phyloP scores from a whole-genome alignment of 305 asterid species.

The Rubia balearica region DNA sequence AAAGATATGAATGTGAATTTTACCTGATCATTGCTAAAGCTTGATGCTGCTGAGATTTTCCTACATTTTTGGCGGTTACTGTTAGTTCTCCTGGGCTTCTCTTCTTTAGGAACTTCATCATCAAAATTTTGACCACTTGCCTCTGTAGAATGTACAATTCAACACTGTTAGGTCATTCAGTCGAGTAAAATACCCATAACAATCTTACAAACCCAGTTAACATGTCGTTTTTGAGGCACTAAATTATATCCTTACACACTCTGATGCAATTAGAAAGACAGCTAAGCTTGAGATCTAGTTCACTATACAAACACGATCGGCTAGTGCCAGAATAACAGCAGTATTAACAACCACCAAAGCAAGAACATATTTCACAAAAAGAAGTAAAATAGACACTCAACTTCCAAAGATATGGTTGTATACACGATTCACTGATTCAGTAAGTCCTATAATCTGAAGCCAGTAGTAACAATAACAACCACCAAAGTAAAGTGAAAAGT shows the following conservation, averaged over 20 bases:
- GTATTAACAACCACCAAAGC: background rate
- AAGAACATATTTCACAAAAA: background rate
- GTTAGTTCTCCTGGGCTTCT: constrained; percentile 20
- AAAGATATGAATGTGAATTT: constrained; percentile 4
- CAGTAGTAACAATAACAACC: background rate
- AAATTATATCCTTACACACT: background rate
- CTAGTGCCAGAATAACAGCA: background rate
- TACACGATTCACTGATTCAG: background rate
- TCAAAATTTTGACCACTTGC: constrained; percentile 53
- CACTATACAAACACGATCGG: background rate
- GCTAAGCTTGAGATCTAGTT: background rate
- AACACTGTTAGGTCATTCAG: background rate
- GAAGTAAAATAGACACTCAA: background rate
- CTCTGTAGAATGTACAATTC: constrained; percentile 32
- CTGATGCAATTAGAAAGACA: background rate
- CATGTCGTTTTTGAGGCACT: background rate
- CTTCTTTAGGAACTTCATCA: constrained; percentile 43
- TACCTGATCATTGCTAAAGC: constrained; percentile 39
- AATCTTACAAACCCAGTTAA: background rate
- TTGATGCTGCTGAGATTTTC: constrained; percentile 21
- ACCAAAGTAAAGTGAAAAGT: background rate
- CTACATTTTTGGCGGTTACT: constrained; percentile 24
- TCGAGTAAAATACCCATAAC: background rate
- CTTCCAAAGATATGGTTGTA: background rate
- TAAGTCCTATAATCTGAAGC: background rate